Evolutionary conservation across 495 filamentous ascomycete species (phyloP).

Genomic region (Rostrohypoxylon terebratum): DNA sequence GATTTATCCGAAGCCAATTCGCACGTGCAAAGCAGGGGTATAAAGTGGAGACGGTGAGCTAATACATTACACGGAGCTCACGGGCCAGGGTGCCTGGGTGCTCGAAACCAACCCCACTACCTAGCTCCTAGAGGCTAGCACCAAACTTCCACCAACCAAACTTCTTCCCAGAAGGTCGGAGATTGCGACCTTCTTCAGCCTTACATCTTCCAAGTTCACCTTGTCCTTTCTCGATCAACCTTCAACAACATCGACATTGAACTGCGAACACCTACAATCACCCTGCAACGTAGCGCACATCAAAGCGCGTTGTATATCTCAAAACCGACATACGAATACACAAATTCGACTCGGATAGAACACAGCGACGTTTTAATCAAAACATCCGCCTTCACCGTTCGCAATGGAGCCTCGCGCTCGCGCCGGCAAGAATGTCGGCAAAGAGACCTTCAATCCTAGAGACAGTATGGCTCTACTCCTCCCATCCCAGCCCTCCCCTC

Average conservation of each 20-base stretch:
- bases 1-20: slow-evolving; percentile 28
- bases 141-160: not conserved
- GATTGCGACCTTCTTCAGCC: slow-evolving; percentile 25
- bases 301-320: not conserved
- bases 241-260: slow-evolving; percentile 7
- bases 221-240: slow-evolving; percentile 8
- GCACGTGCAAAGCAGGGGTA: slow-evolving; percentile 16
- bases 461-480: slow-evolving; percentile 73
- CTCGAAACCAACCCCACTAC: slow-evolving; percentile 26
- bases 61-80: slow-evolving; percentile 30
- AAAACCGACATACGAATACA: not conserved
- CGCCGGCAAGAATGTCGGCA: slow-evolving; percentile 84
- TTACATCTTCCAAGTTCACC: slow-evolving; percentile 13
- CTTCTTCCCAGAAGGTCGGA: not conserved
- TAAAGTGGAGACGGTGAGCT: not conserved
- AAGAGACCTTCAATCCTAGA: slow-evolving; percentile 82
- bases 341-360: not conserved
- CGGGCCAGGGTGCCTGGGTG: too few species aligned
- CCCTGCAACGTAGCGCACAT: not conserved
- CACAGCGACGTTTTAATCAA: not conserved
- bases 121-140: too few species aligned
- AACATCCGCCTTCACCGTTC: not conserved
- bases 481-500: slow-evolving; percentile 22
- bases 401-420: slow-evolving; percentile 79
- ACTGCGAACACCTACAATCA: not conserved